A percentile compares a stretch with the other conserved stretches of the same genome.
Evolutionary conservation across 1,139 yeast species (phyloP).

Genomic region (Debaryomyces fabryi): DNA sequence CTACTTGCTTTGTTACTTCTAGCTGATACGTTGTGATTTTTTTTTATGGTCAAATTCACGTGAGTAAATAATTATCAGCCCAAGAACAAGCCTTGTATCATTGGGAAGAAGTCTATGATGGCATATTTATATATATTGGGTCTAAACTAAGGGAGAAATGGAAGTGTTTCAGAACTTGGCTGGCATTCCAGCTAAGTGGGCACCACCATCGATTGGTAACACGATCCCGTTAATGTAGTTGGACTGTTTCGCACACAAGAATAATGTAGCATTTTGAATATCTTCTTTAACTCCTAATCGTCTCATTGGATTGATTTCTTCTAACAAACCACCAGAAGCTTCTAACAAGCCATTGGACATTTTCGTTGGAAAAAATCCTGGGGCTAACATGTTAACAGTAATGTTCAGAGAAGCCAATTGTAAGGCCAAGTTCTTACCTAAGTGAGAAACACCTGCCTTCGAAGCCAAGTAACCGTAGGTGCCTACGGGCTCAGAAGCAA

Average conservation of each 20-base stretch:
- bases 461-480: constrained; percentile 75
- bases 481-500: constrained; percentile 52
- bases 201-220: constrained; percentile 77
- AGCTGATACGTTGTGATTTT: constrained; percentile 1
- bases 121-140: background rate
- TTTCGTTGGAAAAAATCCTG: constrained; percentile 79
- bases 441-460: constrained; percentile 75
- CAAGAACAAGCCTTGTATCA: background rate
- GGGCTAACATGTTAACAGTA: constrained; percentile 71
- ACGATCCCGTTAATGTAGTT: constrained; percentile 72
- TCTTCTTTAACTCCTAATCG: constrained; percentile 69
- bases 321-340: constrained; percentile 53
- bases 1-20: background rate
- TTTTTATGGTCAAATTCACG: background rate
- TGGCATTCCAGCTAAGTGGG: constrained; percentile 29
- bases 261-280: constrained; percentile 60
- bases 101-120: background rate
- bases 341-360: constrained; percentile 71
- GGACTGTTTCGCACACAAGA: constrained; percentile 60
- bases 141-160: background rate
- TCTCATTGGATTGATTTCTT: constrained; percentile 58
- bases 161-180: constrained; percentile 1
- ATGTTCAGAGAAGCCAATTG: constrained; percentile 69
- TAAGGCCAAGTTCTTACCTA: constrained; percentile 64
- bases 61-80: background rate